Base-by-base conservation (phyloP, 73 alveolate genomes). In the Tetrahymena malaccensis region DNA sequence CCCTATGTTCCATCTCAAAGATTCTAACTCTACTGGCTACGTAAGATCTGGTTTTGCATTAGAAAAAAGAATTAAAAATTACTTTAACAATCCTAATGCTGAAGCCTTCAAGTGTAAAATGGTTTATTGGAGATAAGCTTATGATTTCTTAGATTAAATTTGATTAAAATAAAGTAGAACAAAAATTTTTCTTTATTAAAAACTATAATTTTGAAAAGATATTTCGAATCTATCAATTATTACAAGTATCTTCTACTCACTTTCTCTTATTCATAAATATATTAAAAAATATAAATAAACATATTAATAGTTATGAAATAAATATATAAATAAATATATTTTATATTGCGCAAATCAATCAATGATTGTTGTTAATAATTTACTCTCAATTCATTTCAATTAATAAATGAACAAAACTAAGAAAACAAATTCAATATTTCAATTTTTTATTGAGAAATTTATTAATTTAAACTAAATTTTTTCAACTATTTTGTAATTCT, bases 41-140 rank as follows among this genome's bases (percentile, higher is more conserved):
- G 95, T 43, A 15, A 95, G 97, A 85, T 85, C 85, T 43, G 97
- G 97, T 21, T 95, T 84, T 89, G 93, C 56, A 4, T 85, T 95
- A 35, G 97, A 95, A 43, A 95, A 95, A 50, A 38, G 40, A 35
- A 50, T 95, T 22, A 33, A 89, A 1, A 34, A 95, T 35, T 70
- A 70, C 89, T 70, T 70, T 25, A 70, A 70, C 31, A 70, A 70
- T n/a, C 89, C 89, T n/a, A 25, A 70, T n/a, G 35, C 89, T n/a
- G 84, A 95, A 21, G 55, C 95, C 12, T 89, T 95, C 22, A 50
- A 95, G 93, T 95, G 97, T 38, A 83, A 85, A 40, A 35, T 43
- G 43, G 93, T 93, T 21, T 89, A 89, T 27, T 95, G 93, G 93
- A 94, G 93, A 57, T 50, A 89, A 35, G 97, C 95, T 34, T 35